Conservation (phyloP, 495 filamentous ascomycete species). For the Penicillium bovifimosum region DNA sequence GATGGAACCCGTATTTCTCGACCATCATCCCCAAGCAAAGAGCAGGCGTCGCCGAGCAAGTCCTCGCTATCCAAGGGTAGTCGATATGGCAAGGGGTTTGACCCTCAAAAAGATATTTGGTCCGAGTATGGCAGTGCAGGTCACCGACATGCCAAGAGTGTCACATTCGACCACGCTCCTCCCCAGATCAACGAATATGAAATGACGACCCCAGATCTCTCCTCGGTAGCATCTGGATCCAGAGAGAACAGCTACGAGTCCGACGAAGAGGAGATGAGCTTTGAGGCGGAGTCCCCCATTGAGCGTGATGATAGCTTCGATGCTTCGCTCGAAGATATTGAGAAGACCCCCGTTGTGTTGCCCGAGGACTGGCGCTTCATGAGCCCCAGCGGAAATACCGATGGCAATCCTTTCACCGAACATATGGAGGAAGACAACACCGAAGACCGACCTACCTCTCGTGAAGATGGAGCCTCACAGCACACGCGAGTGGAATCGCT, state of each 20-base stretch:
- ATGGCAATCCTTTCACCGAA: slow-evolving; percentile 66
- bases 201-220: slow-evolving; percentile 91
- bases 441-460: slow-evolving; percentile 36
- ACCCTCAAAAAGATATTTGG: slow-evolving; percentile 65
- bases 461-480: slow-evolving; percentile 23
- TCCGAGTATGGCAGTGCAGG: slow-evolving; percentile 54
- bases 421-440: slow-evolving; percentile 59
- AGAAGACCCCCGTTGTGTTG: slow-evolving; percentile 93
- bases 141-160: slow-evolving; percentile 85
- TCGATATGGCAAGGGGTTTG: slow-evolving; percentile 64
- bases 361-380: slow-evolving; percentile 93
- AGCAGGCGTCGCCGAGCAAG: slow-evolving; percentile 73
- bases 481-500: slow-evolving; percentile 57
- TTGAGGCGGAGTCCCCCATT: slow-evolving; percentile 58
- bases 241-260: slow-evolving; percentile 90
- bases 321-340: slow-evolving; percentile 86
- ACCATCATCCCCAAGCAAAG: slow-evolving; percentile 63
- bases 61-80: slow-evolving; percentile 70
- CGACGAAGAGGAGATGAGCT: slow-evolving; percentile 66
- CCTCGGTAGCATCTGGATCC: slow-evolving; percentile 80
- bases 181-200: slow-evolving; percentile 96
- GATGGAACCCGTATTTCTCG: slow-evolving; percentile 32
- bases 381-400: slow-evolving; percentile 54
- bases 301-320: slow-evolving; percentile 88
- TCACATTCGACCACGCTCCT: slow-evolving; percentile 90